Conservation (phyloP, 768 basidiomycete genomes). For the Mycena floridula region DNA sequence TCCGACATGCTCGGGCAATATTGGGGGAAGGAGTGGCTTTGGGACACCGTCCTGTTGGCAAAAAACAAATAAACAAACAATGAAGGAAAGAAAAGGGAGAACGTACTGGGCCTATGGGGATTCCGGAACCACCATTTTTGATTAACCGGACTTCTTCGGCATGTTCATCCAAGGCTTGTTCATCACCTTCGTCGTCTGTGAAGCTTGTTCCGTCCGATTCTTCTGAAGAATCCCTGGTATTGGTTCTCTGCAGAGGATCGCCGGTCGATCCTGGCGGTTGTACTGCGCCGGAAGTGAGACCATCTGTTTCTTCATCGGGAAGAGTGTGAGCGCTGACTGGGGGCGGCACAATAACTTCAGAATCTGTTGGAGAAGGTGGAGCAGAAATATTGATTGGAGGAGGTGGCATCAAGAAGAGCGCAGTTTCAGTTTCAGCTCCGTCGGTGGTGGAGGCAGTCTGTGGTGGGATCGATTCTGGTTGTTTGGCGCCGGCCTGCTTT, state of each 20-base stretch:
- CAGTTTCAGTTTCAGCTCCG: no score
- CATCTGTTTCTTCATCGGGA: slow-evolving; percentile 75
- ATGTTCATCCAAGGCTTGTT: slow-evolving; percentile 51
- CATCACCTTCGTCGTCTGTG: slow-evolving; percentile 60
- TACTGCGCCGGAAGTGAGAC: slow-evolving; percentile 84
- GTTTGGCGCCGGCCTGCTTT: not conserved
- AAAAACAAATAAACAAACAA: not conserved
- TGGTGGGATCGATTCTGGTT: slow-evolving; percentile 1
- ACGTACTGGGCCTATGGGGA: slow-evolving; percentile 87
- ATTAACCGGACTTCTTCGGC: slow-evolving; percentile 91
- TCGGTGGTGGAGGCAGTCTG: not conserved
- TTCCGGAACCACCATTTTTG: slow-evolving; percentile 87
- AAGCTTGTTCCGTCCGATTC: slow-evolving; percentile 48
- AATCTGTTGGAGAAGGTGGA: slow-evolving; percentile 4
- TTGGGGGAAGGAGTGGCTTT: slow-evolving; percentile 80
- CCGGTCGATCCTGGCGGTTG: slow-evolving; percentile 80
- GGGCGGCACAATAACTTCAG: slow-evolving; percentile 24
- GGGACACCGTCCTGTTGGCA: slow-evolving; percentile 73
- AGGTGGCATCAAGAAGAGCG: slow-evolving; percentile 3
- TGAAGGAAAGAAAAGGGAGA: not conserved
- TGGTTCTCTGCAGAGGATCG: slow-evolving; percentile 17
- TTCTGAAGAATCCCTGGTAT: slow-evolving; percentile 32
- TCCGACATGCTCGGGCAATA: slow-evolving; percentile 74
- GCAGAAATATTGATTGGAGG: slow-evolving; percentile 2
- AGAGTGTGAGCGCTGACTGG: slow-evolving; percentile 27